These are phyloP conservation scores for Lenwebbia sp. DNA, from an alignment of 345 rosid genomes.

Conservation along the genomic window DNA sequence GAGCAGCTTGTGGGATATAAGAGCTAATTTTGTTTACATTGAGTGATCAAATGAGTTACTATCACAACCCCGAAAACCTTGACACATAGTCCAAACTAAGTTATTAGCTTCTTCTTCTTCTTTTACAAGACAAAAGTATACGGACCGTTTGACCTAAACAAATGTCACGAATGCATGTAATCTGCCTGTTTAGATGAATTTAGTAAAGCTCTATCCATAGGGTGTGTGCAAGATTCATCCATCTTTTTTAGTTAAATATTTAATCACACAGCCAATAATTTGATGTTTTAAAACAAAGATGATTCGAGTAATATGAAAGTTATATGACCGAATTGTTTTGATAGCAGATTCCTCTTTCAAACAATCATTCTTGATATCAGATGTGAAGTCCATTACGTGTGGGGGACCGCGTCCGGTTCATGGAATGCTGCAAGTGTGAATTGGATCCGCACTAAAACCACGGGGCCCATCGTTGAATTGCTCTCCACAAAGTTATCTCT, in stretches of 20 bases:
- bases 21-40: not conserved
- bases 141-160: accelerated
- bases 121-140: no score
- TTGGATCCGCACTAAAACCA: no score
- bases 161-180: not conserved
- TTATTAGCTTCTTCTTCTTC: not conserved
- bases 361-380: not conserved
- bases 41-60: not conserved
- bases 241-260: accelerated
- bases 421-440: no score
- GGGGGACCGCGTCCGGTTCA: no score
- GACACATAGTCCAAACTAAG: not conserved
- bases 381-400: not conserved
- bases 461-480: no score
- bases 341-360: not conserved
- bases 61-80: not conserved
- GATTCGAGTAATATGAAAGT: no score
- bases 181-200: accelerated
- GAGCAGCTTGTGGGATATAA: not conserved
- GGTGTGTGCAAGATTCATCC: no score
- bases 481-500: not conserved
- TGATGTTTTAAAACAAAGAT: not conserved
- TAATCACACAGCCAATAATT: not conserved
- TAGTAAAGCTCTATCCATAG: not conserved
- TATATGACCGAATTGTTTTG: no score